Base-by-base conservation (phyloP, 2,329 filamentous ascomycete species). In the Waltergamsia citrina region DNA sequence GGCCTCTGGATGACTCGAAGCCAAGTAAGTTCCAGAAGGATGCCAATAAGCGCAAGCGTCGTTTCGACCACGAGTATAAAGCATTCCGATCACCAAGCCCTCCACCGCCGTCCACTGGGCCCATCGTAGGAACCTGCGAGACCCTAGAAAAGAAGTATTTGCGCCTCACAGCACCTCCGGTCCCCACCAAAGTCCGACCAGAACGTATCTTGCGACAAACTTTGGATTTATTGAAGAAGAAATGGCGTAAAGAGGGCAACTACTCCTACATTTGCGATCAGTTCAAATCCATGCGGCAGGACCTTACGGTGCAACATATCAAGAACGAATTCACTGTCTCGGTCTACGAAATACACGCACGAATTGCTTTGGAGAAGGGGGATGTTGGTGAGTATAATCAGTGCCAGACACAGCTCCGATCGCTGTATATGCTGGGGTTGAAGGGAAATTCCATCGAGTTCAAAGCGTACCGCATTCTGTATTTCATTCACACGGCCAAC, bases 371-470 rank as follows among this genome's bases (percentile, higher is more conserved):
- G 61, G 90, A 98, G 63, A 95, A 93, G 74, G 87, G 85, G 64
- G 92, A 98, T 70, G 77, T 96, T 69, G 90, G 92, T 98, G 92
- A 98, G 92, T 98, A 98, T 92, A 98, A 98, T 69, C 92, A 98
- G 74, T 98, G 92, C 63, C 92, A 98, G 69, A 96, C 92, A 52
- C 92, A 98, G 67, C 71, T 98, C 55, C 85, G 86, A 60, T 86
- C 83, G 45, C 69, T 98, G 51, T 96, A 98, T 63, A 76, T 77
- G 58, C 76, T 85, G 65, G 83, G 85, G 46, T 67, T 94, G 56
- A 85, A 85, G 54, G 92, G 90, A 51, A 87, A 88, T 60, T 78
- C 85, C 54, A 80, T 85, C 65, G 92, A 98, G 63, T 98, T 98
- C 66, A 92, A 92, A 75, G 92, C 90, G 44, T 98, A 98, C 71